Evolutionary conservation across 345 rosid species (phyloP).

Genomic region (Aquilaria malaccensis): DNA sequence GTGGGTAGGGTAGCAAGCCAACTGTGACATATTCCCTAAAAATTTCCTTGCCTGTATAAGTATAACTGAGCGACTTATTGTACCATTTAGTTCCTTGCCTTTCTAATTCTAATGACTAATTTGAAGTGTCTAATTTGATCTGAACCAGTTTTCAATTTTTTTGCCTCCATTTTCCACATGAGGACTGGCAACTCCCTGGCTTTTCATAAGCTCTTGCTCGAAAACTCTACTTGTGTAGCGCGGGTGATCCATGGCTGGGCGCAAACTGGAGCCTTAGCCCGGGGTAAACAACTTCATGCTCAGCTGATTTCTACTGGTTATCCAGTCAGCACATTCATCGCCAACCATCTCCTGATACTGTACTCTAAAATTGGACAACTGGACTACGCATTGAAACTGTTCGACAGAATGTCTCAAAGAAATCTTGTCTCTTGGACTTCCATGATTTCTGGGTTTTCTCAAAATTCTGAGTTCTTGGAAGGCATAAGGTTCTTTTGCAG

Average conservation of each 20-base stretch:
- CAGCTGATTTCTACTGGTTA: conserved; percentile 14
- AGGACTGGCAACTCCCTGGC: too few relatives aligned
- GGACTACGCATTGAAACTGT: conserved; percentile 21
- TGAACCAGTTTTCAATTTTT: too few relatives aligned
- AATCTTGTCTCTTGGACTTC: conserved; percentile 32
- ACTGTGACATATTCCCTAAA: too few relatives aligned
- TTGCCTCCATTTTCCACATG: too few relatives aligned
- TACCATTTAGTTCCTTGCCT: too few relatives aligned
- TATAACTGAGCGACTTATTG: too few relatives aligned
- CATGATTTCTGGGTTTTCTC: conserved; percentile 29
- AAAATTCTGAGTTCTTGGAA: conserved; percentile 10
- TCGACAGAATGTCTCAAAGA: conserved; percentile 21
- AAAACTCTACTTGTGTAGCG: conserved; percentile 5
- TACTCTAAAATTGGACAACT: conserved; percentile 12
- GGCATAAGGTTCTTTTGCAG: conserved; percentile 1
- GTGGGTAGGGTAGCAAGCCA: too few relatives aligned
- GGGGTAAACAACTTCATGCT: conserved; percentile 15
- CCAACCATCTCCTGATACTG: conserved; percentile 10
- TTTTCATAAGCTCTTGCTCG: not conserved
- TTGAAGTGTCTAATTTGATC: too few relatives aligned
- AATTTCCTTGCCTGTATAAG: too few relatives aligned
- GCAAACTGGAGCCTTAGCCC: not conserved
- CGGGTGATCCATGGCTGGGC: conserved; percentile 2
- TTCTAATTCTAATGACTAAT: too few relatives aligned
- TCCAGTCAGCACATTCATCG: conserved; percentile 5